A percentile compares a stretch with the other conserved stretches of the same genome.
phyloP scores from a whole-genome alignment of 2,329 filamentous ascomycete genomes.

The Talaromyces sp. region DNA sequence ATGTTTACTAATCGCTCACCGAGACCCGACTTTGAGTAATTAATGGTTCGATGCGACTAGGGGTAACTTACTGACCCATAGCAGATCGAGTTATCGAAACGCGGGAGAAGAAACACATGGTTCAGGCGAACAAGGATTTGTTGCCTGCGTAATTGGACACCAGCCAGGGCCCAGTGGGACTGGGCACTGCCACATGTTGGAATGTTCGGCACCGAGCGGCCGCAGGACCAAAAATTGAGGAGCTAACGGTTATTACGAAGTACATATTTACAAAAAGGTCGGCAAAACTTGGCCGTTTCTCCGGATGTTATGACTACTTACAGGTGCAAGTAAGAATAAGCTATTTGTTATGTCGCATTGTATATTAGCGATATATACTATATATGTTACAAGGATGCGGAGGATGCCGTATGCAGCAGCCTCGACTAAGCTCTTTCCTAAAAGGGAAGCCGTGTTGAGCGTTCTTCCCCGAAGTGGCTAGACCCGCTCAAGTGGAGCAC shows the following conservation, averaged over 20 bases:
- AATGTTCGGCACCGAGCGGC: not conserved
- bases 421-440: not conserved
- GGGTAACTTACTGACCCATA: not conserved
- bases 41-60: not conserved
- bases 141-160: not conserved
- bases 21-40: not conserved
- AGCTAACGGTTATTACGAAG: not conserved
- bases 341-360: too few species aligned
- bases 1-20: not conserved
- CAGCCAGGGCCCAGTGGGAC: not conserved
- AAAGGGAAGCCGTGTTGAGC: not conserved
- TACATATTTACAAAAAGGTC: not conserved
- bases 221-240: not conserved
- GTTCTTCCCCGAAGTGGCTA: not conserved
- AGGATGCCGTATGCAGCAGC: not conserved
- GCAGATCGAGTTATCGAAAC: not conserved
- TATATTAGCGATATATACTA: not conserved
- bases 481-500: not conserved
- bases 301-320: not conserved
- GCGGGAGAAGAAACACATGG: not conserved
- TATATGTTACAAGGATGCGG: not conserved
- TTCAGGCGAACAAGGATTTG: not conserved
- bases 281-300: not conserved
- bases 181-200: not conserved
- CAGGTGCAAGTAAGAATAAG: not conserved